Evolutionary conservation across 2,329 filamentous ascomycete species (phyloP).

Genomic region (Neofusicoccum ribis): DNA sequence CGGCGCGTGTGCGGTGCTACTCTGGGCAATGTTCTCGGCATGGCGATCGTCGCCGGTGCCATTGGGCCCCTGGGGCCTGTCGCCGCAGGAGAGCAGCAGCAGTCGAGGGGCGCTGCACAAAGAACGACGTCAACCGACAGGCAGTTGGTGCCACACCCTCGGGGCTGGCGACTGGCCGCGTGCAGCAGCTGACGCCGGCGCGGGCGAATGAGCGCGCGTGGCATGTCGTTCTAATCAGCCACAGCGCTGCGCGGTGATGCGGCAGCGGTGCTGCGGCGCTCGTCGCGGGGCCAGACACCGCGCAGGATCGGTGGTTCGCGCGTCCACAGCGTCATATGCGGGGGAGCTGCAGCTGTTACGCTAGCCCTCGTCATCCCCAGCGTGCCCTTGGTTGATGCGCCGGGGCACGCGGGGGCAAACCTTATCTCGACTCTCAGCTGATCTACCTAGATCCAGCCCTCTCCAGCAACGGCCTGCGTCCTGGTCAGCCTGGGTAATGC

Average conservation of each 20-base stretch:
- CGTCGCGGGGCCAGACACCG: neutral
- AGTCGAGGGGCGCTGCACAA: neutral
- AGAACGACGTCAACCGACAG: constrained; percentile 13
- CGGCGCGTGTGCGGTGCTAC: neutral
- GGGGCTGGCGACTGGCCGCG: neutral
- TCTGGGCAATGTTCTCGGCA: constrained; percentile 1
- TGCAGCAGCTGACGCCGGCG: constrained; percentile 7
- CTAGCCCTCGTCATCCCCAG: neutral
- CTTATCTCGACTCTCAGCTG: constrained; percentile 16
- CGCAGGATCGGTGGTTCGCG: neutral
- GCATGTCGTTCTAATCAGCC: neutral
- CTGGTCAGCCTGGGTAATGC: neutral
- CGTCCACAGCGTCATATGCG: neutral
- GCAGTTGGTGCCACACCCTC: neutral
- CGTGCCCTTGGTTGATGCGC: neutral
- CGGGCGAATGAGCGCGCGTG: neutral
- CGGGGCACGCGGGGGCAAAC: neutral
- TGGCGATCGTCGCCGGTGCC: neutral
- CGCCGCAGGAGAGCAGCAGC: neutral
- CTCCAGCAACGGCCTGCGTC: neutral
- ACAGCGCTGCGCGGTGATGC: constrained; percentile 3
- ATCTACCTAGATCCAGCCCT: constrained; percentile 5
- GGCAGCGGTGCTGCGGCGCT: constrained; percentile 1
- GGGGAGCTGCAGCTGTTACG: neutral
- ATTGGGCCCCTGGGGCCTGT: neutral